These are phyloP conservation scores for Cryphonectria radicalis DNA, from an alignment of 2,329 filamentous ascomycete species.

Conservation along the genomic window DNA sequence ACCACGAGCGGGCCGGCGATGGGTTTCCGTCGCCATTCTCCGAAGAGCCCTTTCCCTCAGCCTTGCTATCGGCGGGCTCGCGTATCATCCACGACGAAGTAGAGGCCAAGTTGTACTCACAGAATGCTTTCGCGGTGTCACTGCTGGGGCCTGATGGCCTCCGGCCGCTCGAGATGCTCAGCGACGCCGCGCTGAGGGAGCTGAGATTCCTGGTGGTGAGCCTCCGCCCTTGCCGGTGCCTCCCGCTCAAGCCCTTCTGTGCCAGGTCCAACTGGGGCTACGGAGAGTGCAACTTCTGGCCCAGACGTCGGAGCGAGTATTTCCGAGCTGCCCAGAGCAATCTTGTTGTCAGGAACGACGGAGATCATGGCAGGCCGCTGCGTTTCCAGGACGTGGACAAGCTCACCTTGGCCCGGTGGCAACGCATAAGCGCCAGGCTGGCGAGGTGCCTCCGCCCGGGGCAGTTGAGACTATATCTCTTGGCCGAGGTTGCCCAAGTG, in stretches of 20 bases:
- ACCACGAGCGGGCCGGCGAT: neutral
- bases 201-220: constrained; percentile 1
- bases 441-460: neutral
- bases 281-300: neutral
- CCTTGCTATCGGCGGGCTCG: constrained; percentile 5
- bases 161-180: constrained; percentile 6
- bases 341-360: neutral
- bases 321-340: neutral
- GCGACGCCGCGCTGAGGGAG: constrained; percentile 1
- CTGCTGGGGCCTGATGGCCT: constrained; percentile 1
- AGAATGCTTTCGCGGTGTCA: constrained; percentile 6
- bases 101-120: constrained; percentile 1
- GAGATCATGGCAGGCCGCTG: neutral
- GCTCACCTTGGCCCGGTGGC: neutral
- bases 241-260: neutral
- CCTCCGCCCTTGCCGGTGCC: constrained; percentile 2
- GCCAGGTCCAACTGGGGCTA: neutral
- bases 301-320: neutral
- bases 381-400: neutral
- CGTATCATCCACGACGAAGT: constrained; percentile 8
- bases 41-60: neutral
- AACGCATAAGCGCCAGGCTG: neutral
- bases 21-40: neutral
- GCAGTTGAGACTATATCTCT: neutral
- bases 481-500: neutral